Evolutionary conservation across 2,329 filamentous ascomycete species (phyloP), one percentile per base, ranked within the genome.

Genomic region (Chalaropsis ovoidea): DNA sequence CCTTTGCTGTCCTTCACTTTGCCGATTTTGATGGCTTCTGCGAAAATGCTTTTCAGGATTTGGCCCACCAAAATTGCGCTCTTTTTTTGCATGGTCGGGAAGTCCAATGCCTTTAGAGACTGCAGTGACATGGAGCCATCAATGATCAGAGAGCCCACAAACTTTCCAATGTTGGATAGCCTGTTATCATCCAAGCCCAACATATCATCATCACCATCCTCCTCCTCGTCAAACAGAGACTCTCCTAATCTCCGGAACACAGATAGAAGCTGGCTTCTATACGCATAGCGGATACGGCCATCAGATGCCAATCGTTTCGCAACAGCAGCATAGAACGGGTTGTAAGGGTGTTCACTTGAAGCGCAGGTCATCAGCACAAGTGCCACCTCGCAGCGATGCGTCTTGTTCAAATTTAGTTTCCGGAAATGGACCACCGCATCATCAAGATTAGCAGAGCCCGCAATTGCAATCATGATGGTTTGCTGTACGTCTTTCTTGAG

Each of bases 391-490:
- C 86, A 82, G 69, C 94, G 86, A 72, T 96, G 91, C 19, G 89
- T 84, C 70, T 86, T 89, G 76, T 94, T 96, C 60, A 99, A 80
- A 43, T 86, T 86, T 10, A 99, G 82, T 73, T 95, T 95, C 67
- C 86, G 78, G 7, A 96, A 80, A 19, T 91, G 87, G 10, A 86
- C 77, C 70, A 92, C 86, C 0, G 91, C 94, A 71, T 97, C 90
- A 70, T 91, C 86, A 73, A 83, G 90, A 72, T 96, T 90, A 10
- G 82, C 83, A 0, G 90, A 89, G 11, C 89, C 92, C 80, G 96
- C 88, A 67, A 99, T 86, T 3, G 91, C 86, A 42, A 95, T 83
- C 74, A 99, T 99, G 67, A 99, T 95, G n/a, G 90, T 89, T 64
- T 90, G 85, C 58, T 92, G 87, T 22, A 94, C 82, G 67, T 90